Evolutionary conservation across 2,329 filamentous ascomycete genomes (phyloP), one percentile per base, ranked within the genome.

Genomic region (Diaporthe batatas): DNA sequence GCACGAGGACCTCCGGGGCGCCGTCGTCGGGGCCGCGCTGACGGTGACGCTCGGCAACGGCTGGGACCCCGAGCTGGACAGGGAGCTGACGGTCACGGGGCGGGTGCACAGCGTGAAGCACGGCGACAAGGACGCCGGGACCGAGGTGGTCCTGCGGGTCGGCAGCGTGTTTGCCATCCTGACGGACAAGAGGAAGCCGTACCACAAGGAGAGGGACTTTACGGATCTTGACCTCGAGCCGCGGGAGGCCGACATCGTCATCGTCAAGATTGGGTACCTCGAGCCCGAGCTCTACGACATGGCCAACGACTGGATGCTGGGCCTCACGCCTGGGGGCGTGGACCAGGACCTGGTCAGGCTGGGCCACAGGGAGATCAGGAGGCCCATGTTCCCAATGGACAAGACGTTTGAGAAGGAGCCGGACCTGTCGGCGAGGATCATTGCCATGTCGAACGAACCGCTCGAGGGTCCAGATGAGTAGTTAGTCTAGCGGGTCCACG

Each of bases 241-340:
- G 1, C 82, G 86, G 2, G 75, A 80, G 6, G 83, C 84, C 0
- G 85, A 87, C 74, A 83, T 89, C 29, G 86, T 89, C 0, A 83
- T 89, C 55, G 86, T 89, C 32, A 89, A 89, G 78, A 89, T 89
- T 57, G 87, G 87, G 21, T 89, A 89, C 72, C 78, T 89, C 1
- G 87, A 89, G 76, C 87, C 87, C 4, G 84, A 89, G 76, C 79
- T 89, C 6, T 88, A 87, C 73, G 83, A 83, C 67, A 89, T 89
- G 86, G 84, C 86, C 0, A 81, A 80, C 10, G 86, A 85, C 69
- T 89, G 87, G 87, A 88, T 88, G 84, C 81, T 89, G 1, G 87
- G 81, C 0, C 79, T 89, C 21, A 89, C 87, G 0, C 86, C 87
- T 0, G 87, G 86, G 0, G 87, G 86, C 11, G 87, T 89, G 12